These are phyloP conservation scores for Chytriomyces sp. DNA, from an alignment of 192 early-diverging fungal genomes.

Conservation along the genomic window DNA sequence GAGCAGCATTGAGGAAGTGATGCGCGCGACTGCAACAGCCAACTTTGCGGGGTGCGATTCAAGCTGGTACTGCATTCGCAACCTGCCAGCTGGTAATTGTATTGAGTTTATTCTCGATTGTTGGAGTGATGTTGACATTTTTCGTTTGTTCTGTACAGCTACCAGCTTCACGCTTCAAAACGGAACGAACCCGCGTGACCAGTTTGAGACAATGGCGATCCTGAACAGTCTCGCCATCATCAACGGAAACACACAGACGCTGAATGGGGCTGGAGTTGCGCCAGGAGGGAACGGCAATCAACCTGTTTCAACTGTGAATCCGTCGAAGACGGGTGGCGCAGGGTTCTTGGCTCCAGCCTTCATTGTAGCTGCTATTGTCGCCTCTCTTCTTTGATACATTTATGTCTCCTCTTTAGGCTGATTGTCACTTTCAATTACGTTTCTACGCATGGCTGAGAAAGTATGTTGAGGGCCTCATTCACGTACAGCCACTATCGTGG, in stretches of 20 bases:
- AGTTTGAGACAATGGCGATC: conserved; percentile 24
- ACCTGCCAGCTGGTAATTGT: conserved; percentile 19
- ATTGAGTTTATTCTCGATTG: neutral
- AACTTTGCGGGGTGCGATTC: conserved; percentile 18
- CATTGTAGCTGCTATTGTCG: neutral
- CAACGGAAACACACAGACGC: neutral
- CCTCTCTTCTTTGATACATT: neutral
- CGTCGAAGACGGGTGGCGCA: neutral
- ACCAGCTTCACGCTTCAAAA: conserved; percentile 27
- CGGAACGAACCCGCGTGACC: conserved; percentile 33
- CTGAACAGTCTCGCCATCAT: conserved; percentile 20
- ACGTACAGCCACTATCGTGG: too few species aligned
- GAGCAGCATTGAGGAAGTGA: neutral
- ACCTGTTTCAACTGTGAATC: neutral
- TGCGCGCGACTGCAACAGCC: neutral
- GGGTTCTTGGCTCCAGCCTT: neutral
- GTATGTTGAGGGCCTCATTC: too few species aligned
- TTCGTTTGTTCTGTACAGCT: neutral
- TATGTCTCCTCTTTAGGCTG: neutral
- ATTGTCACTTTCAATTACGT: too few species aligned
- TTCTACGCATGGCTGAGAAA: too few species aligned
- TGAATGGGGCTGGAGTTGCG: neutral
- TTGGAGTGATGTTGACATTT: neutral
- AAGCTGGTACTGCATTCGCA: conserved; percentile 34
- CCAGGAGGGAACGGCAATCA: neutral